phyloP scores from a whole-genome alignment of 768 basidiomycete species.

The Tubosaeta brunneosetosa region DNA sequence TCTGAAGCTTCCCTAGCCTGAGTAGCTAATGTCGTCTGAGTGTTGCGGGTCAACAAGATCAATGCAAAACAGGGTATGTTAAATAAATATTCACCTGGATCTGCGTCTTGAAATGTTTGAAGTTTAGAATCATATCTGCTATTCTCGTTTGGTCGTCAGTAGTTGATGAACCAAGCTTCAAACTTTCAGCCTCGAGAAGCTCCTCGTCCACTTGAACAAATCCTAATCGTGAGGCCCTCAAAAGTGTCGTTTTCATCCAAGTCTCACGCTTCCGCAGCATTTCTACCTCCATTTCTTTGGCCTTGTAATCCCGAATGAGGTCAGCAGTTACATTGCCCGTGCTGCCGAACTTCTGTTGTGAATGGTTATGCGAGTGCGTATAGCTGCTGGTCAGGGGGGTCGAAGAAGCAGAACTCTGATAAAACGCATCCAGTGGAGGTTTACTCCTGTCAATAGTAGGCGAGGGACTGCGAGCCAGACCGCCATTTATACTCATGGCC shows the following conservation, averaged over 20 bases:
- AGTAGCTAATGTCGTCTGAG: slow-evolving; percentile 63
- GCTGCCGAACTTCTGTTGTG: slow-evolving; percentile 41
- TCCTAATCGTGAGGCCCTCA: slow-evolving; percentile 71
- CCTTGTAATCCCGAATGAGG: slow-evolving; percentile 72
- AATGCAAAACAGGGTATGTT: neutral
- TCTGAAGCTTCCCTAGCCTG: slow-evolving; percentile 78
- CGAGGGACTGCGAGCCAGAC: slow-evolving; percentile 50
- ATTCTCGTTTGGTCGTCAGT: slow-evolving; percentile 47
- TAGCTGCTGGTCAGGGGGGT: slow-evolving; percentile 51
- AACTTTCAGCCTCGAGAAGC: slow-evolving; percentile 32
- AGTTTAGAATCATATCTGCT: slow-evolving; percentile 67
- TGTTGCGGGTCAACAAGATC: slow-evolving; percentile 11
- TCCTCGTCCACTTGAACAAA: slow-evolving; percentile 65
- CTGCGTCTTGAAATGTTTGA: slow-evolving; percentile 85
- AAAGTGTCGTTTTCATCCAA: slow-evolving; percentile 83
- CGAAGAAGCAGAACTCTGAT: slow-evolving; percentile 35
- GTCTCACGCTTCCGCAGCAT: slow-evolving; percentile 66
- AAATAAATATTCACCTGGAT: slow-evolving; percentile 62
- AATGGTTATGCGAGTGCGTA: slow-evolving; percentile 37
- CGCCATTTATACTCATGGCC: slow-evolving; percentile 48
- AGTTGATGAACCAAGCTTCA: slow-evolving; percentile 31
- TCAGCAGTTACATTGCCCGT: slow-evolving; percentile 71
- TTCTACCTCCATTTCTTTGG: slow-evolving; percentile 79
- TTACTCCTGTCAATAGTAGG: slow-evolving; percentile 50
- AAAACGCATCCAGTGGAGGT: slow-evolving; percentile 61